Percentiles rank a stretch among this genome's conserved stretches.
These are phyloP conservation scores for Solanum infundibuliforme DNA, from an alignment of 257 asterid species.

Conservation along the genomic window DNA sequence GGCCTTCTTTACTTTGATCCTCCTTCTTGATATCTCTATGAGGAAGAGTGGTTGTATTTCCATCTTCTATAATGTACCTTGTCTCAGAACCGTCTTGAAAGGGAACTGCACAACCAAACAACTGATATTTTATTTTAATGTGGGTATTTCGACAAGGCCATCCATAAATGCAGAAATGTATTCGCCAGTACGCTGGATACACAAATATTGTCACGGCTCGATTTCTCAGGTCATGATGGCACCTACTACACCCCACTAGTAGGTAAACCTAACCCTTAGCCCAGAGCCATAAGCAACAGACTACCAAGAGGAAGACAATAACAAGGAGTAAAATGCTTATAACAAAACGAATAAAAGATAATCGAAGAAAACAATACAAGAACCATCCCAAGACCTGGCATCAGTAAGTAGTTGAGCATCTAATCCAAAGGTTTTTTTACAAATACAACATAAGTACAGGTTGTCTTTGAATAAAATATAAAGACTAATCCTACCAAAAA, in stretches of 20 bases:
- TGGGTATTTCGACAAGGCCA: not conserved
- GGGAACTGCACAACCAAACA: slow-evolving; percentile 41
- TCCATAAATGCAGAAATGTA: no score
- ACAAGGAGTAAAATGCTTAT: not conserved
- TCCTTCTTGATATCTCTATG: not conserved
- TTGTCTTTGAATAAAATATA: no score
- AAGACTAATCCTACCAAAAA: not conserved
- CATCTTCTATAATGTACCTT: not conserved
- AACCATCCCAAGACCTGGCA: not conserved
- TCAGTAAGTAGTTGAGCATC: not conserved
- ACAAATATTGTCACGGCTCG: not conserved
- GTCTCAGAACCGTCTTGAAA: not conserved
- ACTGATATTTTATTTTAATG: not conserved
- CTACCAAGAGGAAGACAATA: not conserved
- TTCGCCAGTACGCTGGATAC: not conserved
- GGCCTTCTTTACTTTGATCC: not conserved
- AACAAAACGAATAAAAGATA: no score
- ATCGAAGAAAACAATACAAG: not conserved
- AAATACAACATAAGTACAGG: not conserved
- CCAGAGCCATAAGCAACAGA: not conserved
- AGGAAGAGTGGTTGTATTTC: not conserved
- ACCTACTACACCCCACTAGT: not conserved
- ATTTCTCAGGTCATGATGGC: not conserved
- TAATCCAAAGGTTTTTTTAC: no score
- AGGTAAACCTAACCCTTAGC: not conserved